Evolutionary conservation across 306 rosid species (phyloP).

Genomic region (Vigna angularis): DNA sequence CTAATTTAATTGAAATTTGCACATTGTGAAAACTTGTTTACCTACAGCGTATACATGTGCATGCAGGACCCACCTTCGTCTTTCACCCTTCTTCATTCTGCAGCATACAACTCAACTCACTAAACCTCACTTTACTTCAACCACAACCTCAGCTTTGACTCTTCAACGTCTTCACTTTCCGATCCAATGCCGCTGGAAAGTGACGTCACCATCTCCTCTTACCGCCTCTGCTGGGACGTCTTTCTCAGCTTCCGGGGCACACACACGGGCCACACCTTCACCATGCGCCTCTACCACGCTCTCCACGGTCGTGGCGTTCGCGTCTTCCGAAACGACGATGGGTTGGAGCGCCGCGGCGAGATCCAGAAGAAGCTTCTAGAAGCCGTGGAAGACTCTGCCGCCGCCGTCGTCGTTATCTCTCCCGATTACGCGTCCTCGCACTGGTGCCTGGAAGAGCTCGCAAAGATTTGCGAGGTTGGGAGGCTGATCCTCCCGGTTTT

Average conservation of each 20-base stretch:
- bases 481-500: constrained; percentile 62
- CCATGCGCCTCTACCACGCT: constrained; percentile 39
- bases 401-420: constrained; percentile 57
- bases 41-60: not conserved
- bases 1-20: too few relatives aligned
- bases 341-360: constrained; percentile 53
- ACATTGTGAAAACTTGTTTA: too few relatives aligned
- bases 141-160: not conserved
- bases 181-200: constrained; percentile 37
- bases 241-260: constrained; percentile 65
- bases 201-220: constrained; percentile 21
- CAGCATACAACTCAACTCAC: not conserved
- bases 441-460: constrained; percentile 63
- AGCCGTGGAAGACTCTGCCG: constrained; percentile 69
- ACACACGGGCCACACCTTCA: constrained; percentile 52
- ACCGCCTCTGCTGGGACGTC: constrained; percentile 67
- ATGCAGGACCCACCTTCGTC: not conserved
- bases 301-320: constrained; percentile 48
- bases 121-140: not conserved
- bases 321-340: constrained; percentile 57
- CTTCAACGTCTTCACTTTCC: not conserved
- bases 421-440: constrained; percentile 53
- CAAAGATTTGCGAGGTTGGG: constrained; percentile 53
- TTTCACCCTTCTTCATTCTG: not conserved
- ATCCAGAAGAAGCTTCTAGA: constrained; percentile 52